Evolutionary conservation across 1,284 basidiomycete species (phyloP).

Genomic region (Tetrapyrgos nigripes): DNA sequence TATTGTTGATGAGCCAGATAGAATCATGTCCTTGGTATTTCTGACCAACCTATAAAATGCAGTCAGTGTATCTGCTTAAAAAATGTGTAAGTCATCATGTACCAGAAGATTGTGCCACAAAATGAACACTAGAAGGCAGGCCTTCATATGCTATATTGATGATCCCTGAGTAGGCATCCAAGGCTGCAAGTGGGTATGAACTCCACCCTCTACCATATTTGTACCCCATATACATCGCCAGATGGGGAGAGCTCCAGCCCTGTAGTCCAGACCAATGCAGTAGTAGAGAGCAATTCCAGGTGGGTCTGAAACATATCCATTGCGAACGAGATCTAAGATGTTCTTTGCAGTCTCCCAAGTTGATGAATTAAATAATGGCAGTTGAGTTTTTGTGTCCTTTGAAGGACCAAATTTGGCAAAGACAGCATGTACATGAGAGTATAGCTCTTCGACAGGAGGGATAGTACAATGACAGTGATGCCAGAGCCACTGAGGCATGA

Average conservation of each 20-base stretch:
- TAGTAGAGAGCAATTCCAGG: conserved; percentile 28
- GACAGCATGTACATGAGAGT: conserved; percentile 27
- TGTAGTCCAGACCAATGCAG: conserved; percentile 16
- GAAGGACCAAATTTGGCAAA: conserved; percentile 32
- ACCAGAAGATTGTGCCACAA: no score
- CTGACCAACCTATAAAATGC: no score
- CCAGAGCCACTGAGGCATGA: conserved; percentile 29
- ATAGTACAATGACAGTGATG: conserved; percentile 25
- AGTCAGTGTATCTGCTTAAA: no score
- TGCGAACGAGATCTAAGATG: conserved; percentile 32
- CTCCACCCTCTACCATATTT: conserved; percentile 28
- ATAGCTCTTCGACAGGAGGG: conserved; percentile 32
- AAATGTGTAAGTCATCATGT: no score
- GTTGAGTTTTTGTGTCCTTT: conserved; percentile 30
- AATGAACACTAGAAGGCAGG: conserved; percentile 8
- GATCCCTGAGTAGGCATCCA: no score
- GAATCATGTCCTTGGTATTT: no score
- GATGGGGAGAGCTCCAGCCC: conserved; percentile 14
- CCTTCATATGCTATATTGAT: conserved; percentile 21
- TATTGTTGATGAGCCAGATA: no score
- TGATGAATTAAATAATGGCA: conserved; percentile 29
- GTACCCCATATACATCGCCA: conserved; percentile 20
- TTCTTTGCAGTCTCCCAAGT: conserved; percentile 35
- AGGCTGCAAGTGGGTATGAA: conserved; percentile 24
- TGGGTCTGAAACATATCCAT: conserved; percentile 36